Evolutionary conservation across 2,329 filamentous ascomycete genomes (phyloP), one percentile per base, ranked within the genome.

Genomic region (Sarocladium strictum): DNA sequence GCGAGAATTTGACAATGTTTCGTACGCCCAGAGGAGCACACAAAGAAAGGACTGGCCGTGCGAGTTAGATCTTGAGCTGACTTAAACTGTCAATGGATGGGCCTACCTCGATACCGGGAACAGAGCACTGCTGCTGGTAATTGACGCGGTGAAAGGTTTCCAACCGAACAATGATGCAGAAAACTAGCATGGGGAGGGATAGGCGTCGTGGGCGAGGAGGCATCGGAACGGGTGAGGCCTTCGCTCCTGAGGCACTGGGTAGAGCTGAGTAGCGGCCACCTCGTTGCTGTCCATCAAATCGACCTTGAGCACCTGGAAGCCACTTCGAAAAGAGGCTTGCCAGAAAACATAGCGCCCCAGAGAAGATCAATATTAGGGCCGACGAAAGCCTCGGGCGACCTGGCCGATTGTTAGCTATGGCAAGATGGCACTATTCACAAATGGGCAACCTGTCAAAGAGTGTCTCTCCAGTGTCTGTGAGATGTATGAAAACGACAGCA

Each of bases 371-470:
- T 9, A 80, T 65, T 14, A 79, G 64, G 24, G 76, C 65, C 10
- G 71, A 72, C 19, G 77, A 81, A 19, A 79, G 64, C 12, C 74
- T 71, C 1, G 77, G 77, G 40, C 73, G 71, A 59, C 77, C 78
- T 80, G 57, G 37, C 32, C 15, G 6, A 26, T 6, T 6, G 55
- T 67, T 21, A 64, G 57, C 21, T 50, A 17, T 7, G 26, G 11
- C 5, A 32, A 29, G 15, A 12, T 6, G 10, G 9, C 4, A 15
- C 21, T 29, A 4, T 4, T 50, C 17, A 10, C 29, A 9, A 32
- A 32, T 12, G 12, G 7, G 29, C n/a, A 63, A 79, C 78, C 75
- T 58, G 76, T 72, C 53, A 80, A 65, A 19, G 74, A 75, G 59
- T 79, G 76, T 37, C 71, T 70, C 55, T 78, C 72, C 12, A 78